Base-by-base conservation (phyloP, 106 monocot genomes). In the Apostasia shenzhenica region DNA sequence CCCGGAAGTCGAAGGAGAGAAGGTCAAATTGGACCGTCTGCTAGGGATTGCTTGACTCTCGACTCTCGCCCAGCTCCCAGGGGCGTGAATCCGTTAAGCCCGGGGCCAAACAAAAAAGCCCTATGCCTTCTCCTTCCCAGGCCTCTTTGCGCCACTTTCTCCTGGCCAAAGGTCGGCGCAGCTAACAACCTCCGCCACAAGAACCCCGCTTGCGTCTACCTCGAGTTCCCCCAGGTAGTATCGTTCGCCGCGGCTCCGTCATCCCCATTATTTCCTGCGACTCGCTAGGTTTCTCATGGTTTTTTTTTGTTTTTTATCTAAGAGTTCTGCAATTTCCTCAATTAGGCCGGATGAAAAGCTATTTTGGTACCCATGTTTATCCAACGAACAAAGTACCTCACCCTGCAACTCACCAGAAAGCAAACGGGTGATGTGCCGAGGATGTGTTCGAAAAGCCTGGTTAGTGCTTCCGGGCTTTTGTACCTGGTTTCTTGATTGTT, bases 301-400 rank as follows among this genome's bases (percentile, higher is more conserved):
- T 66, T 39, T 63, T 8, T 45, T 60, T 10, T 7, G 48, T 13
- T 13, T 12, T 3, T 6, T 52, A 41, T 8, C 5, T 41, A 2
- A 14, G 6, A 0, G n/a, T 38, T 67, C 53, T 53, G 10, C 53
- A 53, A n/a, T 54, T 68, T 54, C 13, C 2, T 13, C 3, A 1
- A 8, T 54, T 73, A 97, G 97, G 92, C 2, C 72, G 92, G 77
- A 77, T 92, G 87, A n/a, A n/a, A 97, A 97, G 89, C 69, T 97
- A 37, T n/a, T 90, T 97, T 66, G 92, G 92, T 3, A 97, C 97
- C 2, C 89, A 92, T 59, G 83, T 90, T 8, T 99, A 92, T 73
- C 97, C 97, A 39, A 97, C 85, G 86, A 97, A 97, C 82, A n/a
- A 97, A 87, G 79, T 97, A 97, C 69, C 54, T 97, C 57, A 87